These are phyloP conservation scores for Hirsutella minnesotensis DNA, from an alignment of 2,329 filamentous ascomycete species.

Conservation along the genomic window DNA sequence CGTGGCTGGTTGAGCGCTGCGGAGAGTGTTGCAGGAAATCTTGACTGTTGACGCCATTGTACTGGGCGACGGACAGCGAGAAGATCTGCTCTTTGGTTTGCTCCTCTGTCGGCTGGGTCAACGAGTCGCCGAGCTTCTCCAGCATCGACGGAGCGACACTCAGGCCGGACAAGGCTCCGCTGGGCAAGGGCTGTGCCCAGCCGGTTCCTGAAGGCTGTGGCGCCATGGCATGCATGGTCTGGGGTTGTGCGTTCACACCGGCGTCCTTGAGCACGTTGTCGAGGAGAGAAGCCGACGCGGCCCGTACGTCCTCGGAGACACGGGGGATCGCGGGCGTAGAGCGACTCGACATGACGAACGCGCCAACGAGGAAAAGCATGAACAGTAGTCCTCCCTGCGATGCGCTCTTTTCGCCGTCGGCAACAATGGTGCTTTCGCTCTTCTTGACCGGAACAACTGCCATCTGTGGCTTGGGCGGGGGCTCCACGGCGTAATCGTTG, in stretches of 20 bases:
- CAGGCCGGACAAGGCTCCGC: constrained; percentile 32
- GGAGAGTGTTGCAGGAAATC: constrained; percentile 53
- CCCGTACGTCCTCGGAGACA: constrained; percentile 70
- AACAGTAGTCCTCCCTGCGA: constrained; percentile 75
- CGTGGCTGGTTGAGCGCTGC: constrained; percentile 44
- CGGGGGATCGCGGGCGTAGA: constrained; percentile 60
- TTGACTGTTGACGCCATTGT: constrained; percentile 60
- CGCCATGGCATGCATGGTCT: constrained; percentile 31
- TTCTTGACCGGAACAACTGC: constrained; percentile 44
- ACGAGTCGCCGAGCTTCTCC: constrained; percentile 52
- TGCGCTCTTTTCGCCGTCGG: constrained; percentile 49
- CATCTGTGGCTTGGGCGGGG: constrained; percentile 48
- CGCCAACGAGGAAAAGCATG: constrained; percentile 93
- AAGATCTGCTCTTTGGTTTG: constrained; percentile 85
- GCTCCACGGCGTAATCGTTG: constrained; percentile 55
- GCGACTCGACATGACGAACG: constrained; percentile 85
- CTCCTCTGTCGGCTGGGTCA: constrained; percentile 67
- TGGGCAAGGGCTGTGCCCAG: constrained; percentile 30
- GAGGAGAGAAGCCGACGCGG: constrained; percentile 64
- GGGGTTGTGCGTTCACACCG: constrained; percentile 39
- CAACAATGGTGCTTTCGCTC: constrained; percentile 18
- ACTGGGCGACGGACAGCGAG: constrained; percentile 74
- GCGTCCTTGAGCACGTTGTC: constrained; percentile 76
- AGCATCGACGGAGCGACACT: constrained; percentile 46
- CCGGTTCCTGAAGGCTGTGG: constrained; percentile 40